Percentiles rank a stretch among this genome's conserved stretches.
Conservation (phyloP, 2,329 filamentous ascomycete species). For the Pseudocercospora ulei region DNA sequence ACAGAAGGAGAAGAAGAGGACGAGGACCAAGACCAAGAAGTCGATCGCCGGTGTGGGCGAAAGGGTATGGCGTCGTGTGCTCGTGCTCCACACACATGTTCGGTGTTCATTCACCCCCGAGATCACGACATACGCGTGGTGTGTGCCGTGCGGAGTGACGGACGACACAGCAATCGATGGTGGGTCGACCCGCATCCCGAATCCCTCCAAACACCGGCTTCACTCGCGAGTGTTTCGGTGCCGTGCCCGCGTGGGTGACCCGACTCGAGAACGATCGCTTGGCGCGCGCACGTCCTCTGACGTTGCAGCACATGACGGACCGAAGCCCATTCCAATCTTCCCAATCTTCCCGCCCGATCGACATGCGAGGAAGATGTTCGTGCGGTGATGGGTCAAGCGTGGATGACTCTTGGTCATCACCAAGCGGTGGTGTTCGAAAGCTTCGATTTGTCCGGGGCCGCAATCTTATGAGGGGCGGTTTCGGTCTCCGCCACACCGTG, state of each 20-base stretch:
- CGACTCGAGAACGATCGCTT: conserved; percentile 19
- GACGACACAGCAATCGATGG: no score
- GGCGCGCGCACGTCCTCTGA: conserved; percentile 13
- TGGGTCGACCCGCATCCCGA: no score
- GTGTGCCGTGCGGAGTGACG: no score
- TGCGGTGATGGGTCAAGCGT: not conserved
- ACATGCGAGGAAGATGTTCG: conserved; percentile 5
- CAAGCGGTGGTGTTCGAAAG: conserved; percentile 4
- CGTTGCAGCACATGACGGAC: conserved; percentile 5
- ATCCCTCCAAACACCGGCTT: no score
- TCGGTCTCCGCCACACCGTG: conserved; percentile 1
- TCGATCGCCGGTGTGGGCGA: not conserved
- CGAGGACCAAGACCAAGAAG: no score
- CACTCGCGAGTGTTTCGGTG: no score
- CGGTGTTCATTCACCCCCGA: no score
- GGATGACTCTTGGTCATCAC: conserved; percentile 1
- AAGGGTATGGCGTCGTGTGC: conserved; percentile 9
- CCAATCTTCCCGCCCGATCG: conserved; percentile 8
- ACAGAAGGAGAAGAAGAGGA: not conserved
- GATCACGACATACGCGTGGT: no score
- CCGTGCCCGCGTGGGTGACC: no score
- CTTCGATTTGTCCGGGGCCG: conserved; percentile 5
- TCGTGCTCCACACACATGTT: no score
- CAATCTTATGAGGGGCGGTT: not conserved
- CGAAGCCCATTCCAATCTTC: conserved; percentile 3